Evolutionary conservation across 139 green algal genomes (phyloP).

Genomic region (Pedinophyceae sp.): DNA sequence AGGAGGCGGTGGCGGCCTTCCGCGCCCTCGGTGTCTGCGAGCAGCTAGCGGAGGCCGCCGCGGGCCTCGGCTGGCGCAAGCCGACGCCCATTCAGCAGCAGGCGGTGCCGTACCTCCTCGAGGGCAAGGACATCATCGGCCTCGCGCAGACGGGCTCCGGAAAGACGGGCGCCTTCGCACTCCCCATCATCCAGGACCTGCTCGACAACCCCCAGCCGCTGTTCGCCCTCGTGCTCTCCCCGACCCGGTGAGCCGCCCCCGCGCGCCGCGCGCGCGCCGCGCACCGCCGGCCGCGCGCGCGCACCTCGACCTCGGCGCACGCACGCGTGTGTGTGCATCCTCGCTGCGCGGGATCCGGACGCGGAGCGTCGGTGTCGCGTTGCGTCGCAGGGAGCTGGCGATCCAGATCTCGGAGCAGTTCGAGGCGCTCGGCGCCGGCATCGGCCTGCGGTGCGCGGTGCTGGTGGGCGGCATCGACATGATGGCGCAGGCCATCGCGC

Average conservation of each 20-base stretch:
- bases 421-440: constrained; percentile 77
- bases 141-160: constrained; percentile 93
- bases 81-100: constrained; percentile 71
- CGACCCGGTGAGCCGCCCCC: too few species aligned
- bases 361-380: too few species aligned
- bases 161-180: constrained; percentile 92
- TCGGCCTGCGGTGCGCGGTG: constrained; percentile 69
- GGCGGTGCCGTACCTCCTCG: constrained; percentile 66
- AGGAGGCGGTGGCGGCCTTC: constrained; percentile 36
- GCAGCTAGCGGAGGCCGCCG: constrained; percentile 64
- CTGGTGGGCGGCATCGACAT: constrained; percentile 98
- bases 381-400: constrained; percentile 92
- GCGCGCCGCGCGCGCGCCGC: too few species aligned
- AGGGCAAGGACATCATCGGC: constrained; percentile 86
- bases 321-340: too few species aligned
- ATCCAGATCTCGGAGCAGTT: constrained; percentile 98
- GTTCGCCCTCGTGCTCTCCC: constrained; percentile 85
- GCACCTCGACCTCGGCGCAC: too few species aligned
- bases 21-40: constrained; percentile 57
- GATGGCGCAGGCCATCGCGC: constrained; percentile 82
- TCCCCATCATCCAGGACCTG: constrained; percentile 87
- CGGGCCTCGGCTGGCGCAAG: constrained; percentile 59
- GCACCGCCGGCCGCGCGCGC: too few species aligned
- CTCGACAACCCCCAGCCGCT: constrained; percentile 77
- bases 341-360: too few species aligned